Evolutionary conservation across 2,329 filamentous ascomycete species (phyloP), one percentile per base, ranked within the genome.

Genomic region (Chrysoporthe austroafricana): DNA sequence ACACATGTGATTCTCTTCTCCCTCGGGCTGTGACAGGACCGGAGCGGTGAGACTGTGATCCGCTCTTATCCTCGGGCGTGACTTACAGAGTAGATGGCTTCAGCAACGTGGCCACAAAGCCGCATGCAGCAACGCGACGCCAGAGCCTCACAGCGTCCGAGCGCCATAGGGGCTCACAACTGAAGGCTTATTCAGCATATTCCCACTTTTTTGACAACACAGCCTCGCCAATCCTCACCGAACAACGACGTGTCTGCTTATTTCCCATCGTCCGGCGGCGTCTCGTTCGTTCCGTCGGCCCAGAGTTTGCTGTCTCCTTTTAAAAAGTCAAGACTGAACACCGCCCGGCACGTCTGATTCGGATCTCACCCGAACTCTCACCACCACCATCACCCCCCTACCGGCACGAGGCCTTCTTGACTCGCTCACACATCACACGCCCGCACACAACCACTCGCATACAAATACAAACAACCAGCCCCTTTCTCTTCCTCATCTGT

Each of bases 131-230:
- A 54, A 54, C 13, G 50, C 57, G 44, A 60, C 39, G n/a, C 43
- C 59, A 34, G n/a, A 14, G 48, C 43, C 21, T 46, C 43, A 6
- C n/a, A 56, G 48, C 36, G 48, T 57, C n/a, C n/a, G 16, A 63
- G 48, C 43, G 34, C 18, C n/a, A 4, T n/a, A 14, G 18, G 39
- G 62, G 7, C 36, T 2, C n/a, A 34, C 34, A 48, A 18, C 14
- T 54, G 50, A 52, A 39, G 34, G 63, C 63, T 65, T 59, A 65
- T 42, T 65, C 63, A 65, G 54, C 63, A 52, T 50, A 21, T 64
- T 54, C 26, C 69, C 64, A 46, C 62, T 64, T 61, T 69, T 61
- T 26, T 36, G 43, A 56, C 57, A 43, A 44, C 57, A 60, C 42
- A 32, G 42, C 42, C 59, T 44, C 59, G 26, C 58, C 9, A 13